Percentiles rank a stretch among this genome's conserved stretches.
Evolutionary conservation across 2,329 filamentous ascomycete species (phyloP).

Genomic region (Venturia effusa): DNA sequence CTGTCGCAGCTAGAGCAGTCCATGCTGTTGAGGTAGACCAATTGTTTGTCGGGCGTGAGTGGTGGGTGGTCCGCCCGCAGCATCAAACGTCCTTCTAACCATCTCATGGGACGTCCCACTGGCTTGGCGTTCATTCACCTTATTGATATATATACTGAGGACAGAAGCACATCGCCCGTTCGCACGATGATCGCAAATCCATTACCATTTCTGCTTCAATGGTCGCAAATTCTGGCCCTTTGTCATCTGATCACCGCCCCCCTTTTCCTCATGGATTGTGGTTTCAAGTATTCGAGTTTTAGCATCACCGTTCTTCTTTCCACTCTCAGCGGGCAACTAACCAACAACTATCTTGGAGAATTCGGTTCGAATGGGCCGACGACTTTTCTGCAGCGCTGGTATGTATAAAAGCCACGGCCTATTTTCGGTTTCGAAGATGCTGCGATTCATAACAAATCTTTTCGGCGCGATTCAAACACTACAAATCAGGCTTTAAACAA

Average conservation of each 20-base stretch:
- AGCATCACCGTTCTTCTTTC: neutral
- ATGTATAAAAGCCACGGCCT: neutral
- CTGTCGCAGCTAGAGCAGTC: neutral
- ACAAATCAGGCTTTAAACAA: neutral
- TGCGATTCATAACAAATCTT: neutral
- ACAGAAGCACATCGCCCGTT: neutral
- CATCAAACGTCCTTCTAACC: neutral
- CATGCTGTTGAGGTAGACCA: neutral
- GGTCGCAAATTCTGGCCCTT: neutral
- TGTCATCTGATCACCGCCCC: neutral
- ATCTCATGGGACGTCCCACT: neutral
- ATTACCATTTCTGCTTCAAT: neutral
- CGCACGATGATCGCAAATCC: neutral
- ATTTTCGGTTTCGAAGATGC: neutral
- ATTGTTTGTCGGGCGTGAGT: neutral
- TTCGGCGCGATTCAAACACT: neutral
- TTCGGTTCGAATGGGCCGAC: no score
- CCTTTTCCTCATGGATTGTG: neutral
- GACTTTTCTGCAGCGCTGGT: neutral
- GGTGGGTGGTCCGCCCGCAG: neutral
- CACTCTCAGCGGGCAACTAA: neutral
- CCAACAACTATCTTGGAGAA: neutral
- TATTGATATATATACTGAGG: neutral
- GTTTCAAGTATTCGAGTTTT: neutral
- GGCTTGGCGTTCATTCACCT: neutral